These are phyloP conservation scores for Marasmius oreades DNA, from an alignment of 1,284 basidiomycete genomes.

Conservation along the genomic window DNA sequence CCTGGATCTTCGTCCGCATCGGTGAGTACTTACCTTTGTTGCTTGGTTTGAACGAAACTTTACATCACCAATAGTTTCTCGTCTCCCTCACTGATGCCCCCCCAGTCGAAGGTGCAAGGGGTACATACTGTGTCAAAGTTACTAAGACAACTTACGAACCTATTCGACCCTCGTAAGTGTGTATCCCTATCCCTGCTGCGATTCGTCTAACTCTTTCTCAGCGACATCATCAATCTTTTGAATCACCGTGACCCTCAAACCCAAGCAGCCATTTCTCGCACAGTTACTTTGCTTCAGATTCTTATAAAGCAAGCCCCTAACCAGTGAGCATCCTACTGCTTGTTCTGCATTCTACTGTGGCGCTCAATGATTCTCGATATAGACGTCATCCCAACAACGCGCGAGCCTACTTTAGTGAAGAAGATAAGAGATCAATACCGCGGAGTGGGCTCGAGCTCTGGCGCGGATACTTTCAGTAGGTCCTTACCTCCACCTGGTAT, in stretches of 20 bases:
- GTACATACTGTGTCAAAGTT: background rate
- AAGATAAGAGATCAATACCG: slow-evolving; percentile 18
- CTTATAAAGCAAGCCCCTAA: slow-evolving; percentile 31
- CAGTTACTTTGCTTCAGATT: slow-evolving; percentile 30
- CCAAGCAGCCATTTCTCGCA: slow-evolving; percentile 12
- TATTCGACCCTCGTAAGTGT: background rate
- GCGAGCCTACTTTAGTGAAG: slow-evolving; percentile 28
- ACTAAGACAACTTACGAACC: background rate
- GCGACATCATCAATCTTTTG: background rate
- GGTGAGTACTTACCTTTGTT: background rate
- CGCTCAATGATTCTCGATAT: slow-evolving; percentile 6
- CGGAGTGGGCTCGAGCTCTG: slow-evolving; percentile 40
- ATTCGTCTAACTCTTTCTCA: background rate
- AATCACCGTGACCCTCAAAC: background rate
- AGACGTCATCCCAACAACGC: slow-evolving; percentile 27
- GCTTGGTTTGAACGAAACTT: background rate
- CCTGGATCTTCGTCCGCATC: background rate
- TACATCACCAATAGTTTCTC: background rate
- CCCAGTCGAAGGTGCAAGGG: background rate
- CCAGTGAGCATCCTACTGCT: slow-evolving; percentile 18
- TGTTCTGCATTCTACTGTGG: background rate
- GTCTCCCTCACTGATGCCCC: background rate
- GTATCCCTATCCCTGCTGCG: background rate
- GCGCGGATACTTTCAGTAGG: slow-evolving; percentile 48
- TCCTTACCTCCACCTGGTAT: slow-evolving; percentile 1